These are phyloP conservation scores for Globisporangium middletonii DNA, from an alignment of 352 stramenopile genomes.

Conservation along the genomic window DNA sequence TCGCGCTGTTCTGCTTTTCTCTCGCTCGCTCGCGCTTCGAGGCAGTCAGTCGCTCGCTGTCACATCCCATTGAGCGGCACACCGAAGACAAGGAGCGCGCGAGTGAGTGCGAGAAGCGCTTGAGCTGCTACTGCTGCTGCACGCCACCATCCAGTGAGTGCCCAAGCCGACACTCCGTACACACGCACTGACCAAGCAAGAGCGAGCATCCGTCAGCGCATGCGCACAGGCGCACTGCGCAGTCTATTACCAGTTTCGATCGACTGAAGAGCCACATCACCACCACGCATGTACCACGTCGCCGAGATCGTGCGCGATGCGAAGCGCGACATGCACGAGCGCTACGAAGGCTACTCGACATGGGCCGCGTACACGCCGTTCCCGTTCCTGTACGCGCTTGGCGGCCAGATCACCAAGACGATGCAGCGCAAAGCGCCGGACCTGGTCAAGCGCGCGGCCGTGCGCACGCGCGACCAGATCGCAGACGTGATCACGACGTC, in stretches of 20 bases:
- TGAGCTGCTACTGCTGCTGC: too few relatives aligned
- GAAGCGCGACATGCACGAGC: constrained; percentile 71
- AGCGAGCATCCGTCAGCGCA: not conserved
- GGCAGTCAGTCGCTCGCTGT: too few relatives aligned
- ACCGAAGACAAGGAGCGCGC: too few relatives aligned
- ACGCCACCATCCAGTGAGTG: too few relatives aligned
- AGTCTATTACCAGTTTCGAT: not conserved
- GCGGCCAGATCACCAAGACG: constrained; percentile 56
- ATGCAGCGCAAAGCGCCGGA: constrained; percentile 76
- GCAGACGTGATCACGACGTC: constrained; percentile 45
- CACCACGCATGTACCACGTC: constrained; percentile 64
- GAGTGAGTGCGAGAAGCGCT: too few relatives aligned
- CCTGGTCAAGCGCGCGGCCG: constrained; percentile 60
- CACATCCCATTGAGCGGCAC: too few relatives aligned
- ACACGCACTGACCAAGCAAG: not conserved
- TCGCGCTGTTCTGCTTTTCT: too few relatives aligned
- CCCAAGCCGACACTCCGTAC: too few relatives aligned
- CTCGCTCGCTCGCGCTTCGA: too few relatives aligned
- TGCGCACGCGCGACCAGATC: constrained; percentile 60
- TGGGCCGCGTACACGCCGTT: constrained; percentile 71
- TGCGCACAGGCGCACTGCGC: not conserved
- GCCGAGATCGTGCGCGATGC: constrained; percentile 81
- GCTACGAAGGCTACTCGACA: constrained; percentile 37
- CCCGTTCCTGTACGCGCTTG: constrained; percentile 65
- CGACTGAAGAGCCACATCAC: constrained; percentile 1